A percentile compares a stretch with the other conserved stretches of the same genome.
Evolutionary conservation across 2,329 filamentous ascomycete species (phyloP).

Genomic region (Stromatinia cepivora): DNA sequence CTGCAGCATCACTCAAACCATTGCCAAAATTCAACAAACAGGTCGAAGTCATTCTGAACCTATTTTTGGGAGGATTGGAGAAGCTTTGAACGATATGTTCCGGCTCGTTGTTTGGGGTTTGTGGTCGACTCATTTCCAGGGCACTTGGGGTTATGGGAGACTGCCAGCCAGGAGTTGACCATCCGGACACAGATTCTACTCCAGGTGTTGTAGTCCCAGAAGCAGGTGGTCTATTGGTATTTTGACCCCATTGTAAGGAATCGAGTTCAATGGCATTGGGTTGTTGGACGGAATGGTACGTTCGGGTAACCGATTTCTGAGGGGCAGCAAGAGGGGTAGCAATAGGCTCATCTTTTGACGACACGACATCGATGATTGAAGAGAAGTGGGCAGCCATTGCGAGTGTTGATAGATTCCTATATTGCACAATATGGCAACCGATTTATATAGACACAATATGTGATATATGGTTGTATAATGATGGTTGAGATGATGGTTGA

Average conservation of each 20-base stretch:
- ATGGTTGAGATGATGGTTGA: neutral
- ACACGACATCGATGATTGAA: neutral
- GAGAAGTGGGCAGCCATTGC: slow-evolving; percentile 14
- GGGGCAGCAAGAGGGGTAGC: slow-evolving; percentile 35
- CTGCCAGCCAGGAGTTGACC: slow-evolving; percentile 29
- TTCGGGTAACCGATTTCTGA: slow-evolving; percentile 35
- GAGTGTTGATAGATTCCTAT: neutral
- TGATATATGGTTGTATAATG: neutral
- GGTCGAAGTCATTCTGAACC: slow-evolving; percentile 63
- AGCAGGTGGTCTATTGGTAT: slow-evolving; percentile 28
- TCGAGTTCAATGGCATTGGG: slow-evolving; percentile 36
- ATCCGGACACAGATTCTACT: slow-evolving; percentile 12
- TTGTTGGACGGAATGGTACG: slow-evolving; percentile 38
- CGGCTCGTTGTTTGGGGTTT: slow-evolving; percentile 45
- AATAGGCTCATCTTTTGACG: slow-evolving; percentile 19
- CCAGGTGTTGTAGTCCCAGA: slow-evolving; percentile 31
- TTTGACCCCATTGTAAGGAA: slow-evolving; percentile 26
- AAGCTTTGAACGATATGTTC: slow-evolving; percentile 56
- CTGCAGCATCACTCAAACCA: slow-evolving; percentile 72
- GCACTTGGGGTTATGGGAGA: slow-evolving; percentile 32
- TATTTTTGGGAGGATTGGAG: slow-evolving; percentile 65
- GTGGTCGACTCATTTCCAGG: slow-evolving; percentile 54
- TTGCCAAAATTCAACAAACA: slow-evolving; percentile 68
- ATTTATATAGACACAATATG: neutral
- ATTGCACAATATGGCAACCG: neutral